Evolutionary conservation across 2,329 filamentous ascomycete genomes (phyloP).

Genomic region (Aurifilum marmelostoma): DNA sequence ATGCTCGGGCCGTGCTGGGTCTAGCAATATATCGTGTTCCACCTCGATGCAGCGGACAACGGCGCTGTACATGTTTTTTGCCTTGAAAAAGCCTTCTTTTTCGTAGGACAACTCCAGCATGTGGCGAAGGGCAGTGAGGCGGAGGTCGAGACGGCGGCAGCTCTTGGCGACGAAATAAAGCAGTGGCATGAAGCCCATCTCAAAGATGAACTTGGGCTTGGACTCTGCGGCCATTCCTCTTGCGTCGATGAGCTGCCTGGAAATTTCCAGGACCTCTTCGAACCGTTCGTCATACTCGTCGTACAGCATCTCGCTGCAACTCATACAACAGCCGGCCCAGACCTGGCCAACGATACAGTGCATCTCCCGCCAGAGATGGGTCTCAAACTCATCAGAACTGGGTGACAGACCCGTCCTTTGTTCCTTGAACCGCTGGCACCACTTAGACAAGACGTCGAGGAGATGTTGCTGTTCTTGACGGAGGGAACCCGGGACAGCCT

Average conservation of each 20-base stretch:
- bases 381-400: background rate
- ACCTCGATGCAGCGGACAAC: constrained; percentile 39
- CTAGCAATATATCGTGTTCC: constrained; percentile 39
- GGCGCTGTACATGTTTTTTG: constrained; percentile 38
- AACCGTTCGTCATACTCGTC: constrained; percentile 43
- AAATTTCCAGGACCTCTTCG: constrained; percentile 42
- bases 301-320: constrained; percentile 38
- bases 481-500: constrained; percentile 17
- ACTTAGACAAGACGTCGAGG: background rate
- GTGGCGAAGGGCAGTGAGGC: constrained; percentile 44
- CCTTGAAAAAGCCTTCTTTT: constrained; percentile 46
- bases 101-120: constrained; percentile 38
- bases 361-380: constrained; percentile 33
- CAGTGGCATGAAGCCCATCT: constrained; percentile 47
- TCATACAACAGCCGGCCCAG: constrained; percentile 40
- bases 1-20: constrained; percentile 15
- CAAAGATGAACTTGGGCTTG: constrained; percentile 43
- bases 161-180: constrained; percentile 46
- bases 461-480: constrained; percentile 15
- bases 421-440: constrained; percentile 5
- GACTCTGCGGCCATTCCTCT: constrained; percentile 27
- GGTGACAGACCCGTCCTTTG: background rate
- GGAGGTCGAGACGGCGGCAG: constrained; percentile 46
- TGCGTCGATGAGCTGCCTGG: constrained; percentile 28
- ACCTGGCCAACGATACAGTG: constrained; percentile 42